phyloP scores from a whole-genome alignment of 2,329 filamentous ascomycete genomes.

The Cadophora luteo-olivacea region DNA sequence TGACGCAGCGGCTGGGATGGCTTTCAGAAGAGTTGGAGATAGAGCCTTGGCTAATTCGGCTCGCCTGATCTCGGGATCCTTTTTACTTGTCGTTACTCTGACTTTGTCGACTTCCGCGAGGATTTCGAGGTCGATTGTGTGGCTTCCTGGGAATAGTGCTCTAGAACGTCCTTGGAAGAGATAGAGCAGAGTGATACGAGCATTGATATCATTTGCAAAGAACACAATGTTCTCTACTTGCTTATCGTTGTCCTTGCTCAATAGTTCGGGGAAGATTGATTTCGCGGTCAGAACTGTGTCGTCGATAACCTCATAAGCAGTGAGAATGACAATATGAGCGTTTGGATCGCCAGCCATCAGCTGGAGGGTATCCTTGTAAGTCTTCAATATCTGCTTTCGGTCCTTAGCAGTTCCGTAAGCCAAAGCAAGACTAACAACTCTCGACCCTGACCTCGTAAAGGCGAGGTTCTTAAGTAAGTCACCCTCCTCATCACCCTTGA shows the following conservation, averaged over 20 bases:
- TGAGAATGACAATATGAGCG: conserved; percentile 81
- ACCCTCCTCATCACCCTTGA: conserved; percentile 90
- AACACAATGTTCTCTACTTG: conserved; percentile 69
- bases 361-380: conserved; percentile 88
- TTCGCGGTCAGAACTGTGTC: conserved; percentile 91
- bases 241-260: conserved; percentile 72
- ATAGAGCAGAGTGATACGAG: conserved; percentile 75
- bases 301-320: conserved; percentile 90
- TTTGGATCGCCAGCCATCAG: conserved; percentile 81
- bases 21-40: conserved; percentile 76
- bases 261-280: conserved; percentile 83
- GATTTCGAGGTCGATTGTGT: conserved; percentile 71
- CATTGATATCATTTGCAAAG: conserved; percentile 69
- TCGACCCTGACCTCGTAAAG: conserved; percentile 88
- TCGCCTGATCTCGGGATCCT: conserved; percentile 78
- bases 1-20: conserved; percentile 71
- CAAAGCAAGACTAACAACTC: conserved; percentile 80
- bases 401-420: conserved; percentile 92
- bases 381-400: conserved; percentile 84
- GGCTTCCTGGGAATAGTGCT: conserved; percentile 64
- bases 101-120: conserved; percentile 81
- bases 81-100: conserved; percentile 87
- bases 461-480: conserved; percentile 94
- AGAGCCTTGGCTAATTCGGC: conserved; percentile 77
- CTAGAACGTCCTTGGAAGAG: conserved; percentile 75